Conservation (phyloP, 495 filamentous ascomycete species). For the Penicillium roqueforti region DNA sequence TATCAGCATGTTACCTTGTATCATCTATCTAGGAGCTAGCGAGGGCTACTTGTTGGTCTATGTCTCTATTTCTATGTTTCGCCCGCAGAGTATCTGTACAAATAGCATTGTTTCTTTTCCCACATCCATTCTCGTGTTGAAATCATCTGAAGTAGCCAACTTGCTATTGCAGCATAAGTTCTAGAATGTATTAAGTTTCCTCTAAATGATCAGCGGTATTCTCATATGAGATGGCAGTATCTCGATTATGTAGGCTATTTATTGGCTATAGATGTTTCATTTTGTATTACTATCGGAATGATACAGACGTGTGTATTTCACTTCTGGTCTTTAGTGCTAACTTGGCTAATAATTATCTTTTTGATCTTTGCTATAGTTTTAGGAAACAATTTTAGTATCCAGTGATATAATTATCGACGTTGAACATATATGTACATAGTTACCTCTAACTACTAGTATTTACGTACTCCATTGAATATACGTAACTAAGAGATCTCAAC, state of each 20-base stretch:
- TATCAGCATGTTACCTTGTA: constrained; percentile 17
- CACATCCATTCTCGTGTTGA: not conserved
- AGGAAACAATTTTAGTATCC: too few relatives aligned
- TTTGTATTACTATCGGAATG: too few relatives aligned
- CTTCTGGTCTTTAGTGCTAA: too few relatives aligned
- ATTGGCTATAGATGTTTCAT: not conserved
- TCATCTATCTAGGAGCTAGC: constrained; percentile 8
- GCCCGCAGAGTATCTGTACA: constrained; percentile 20
- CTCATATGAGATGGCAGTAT: not conserved
- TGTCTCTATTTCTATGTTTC: constrained; percentile 4
- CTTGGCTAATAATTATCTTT: too few relatives aligned
- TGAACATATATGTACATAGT: too few relatives aligned
- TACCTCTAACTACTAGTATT: too few relatives aligned
- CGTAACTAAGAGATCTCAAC: too few relatives aligned
- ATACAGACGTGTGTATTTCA: too few relatives aligned
- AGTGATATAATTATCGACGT: too few relatives aligned
- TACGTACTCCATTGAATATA: too few relatives aligned
- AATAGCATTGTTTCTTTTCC: constrained; percentile 20
- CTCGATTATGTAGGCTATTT: not conserved
- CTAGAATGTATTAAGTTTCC: not conserved
- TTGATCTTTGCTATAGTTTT: too few relatives aligned
- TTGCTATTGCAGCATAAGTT: not conserved
- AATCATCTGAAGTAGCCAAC: not conserved
- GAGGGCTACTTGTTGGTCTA: constrained; percentile 12
- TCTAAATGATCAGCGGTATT: not conserved